These are phyloP conservation scores for Yamadazyma sp. DNA, from an alignment of 805 yeast genomes.

Conservation along the genomic window DNA sequence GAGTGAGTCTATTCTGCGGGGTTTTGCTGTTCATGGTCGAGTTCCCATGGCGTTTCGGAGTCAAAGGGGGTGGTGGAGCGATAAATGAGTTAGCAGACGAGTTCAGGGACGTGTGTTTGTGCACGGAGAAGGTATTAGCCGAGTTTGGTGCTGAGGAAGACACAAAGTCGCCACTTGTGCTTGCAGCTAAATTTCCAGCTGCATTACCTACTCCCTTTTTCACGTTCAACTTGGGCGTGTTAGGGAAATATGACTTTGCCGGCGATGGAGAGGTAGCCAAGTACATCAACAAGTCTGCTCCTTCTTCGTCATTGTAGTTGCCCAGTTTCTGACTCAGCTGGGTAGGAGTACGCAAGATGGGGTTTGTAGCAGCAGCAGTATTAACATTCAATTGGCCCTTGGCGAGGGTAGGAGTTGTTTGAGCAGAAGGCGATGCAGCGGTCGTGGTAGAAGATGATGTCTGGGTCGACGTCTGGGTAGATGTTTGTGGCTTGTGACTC, in stretches of 20 bases:
- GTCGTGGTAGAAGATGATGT: not conserved
- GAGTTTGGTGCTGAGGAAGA: slow-evolving; percentile 25
- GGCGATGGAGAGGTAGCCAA: slow-evolving; percentile 84
- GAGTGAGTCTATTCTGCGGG: slow-evolving; percentile 44
- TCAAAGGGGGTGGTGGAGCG: slow-evolving; percentile 42
- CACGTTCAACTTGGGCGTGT: slow-evolving; percentile 27
- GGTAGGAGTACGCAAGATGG: slow-evolving; percentile 37
- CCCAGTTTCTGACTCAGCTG: slow-evolving; percentile 24
- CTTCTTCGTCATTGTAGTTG: slow-evolving; percentile 51
- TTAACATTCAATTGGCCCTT: slow-evolving; percentile 21
- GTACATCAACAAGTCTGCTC: slow-evolving; percentile 79
- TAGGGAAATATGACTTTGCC: slow-evolving; percentile 38
- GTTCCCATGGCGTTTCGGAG: slow-evolving; percentile 38
- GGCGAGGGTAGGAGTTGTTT: slow-evolving; percentile 32
- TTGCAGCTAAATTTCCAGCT: slow-evolving; percentile 1
- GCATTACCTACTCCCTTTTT: not conserved
- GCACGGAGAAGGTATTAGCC: slow-evolving; percentile 23
- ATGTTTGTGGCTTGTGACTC: not conserved
- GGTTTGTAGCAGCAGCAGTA: slow-evolving; percentile 10
- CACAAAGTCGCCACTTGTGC: slow-evolving; percentile 1
- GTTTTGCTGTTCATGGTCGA: slow-evolving; percentile 26
- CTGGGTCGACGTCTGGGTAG: not conserved
- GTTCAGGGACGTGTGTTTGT: slow-evolving; percentile 16
- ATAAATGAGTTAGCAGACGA: slow-evolving; percentile 25
- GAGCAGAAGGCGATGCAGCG: slow-evolving; percentile 6